These are phyloP conservation scores for Malassezia yamatoensis DNA, from an alignment of 1,284 basidiomycete species.

Conservation along the genomic window DNA sequence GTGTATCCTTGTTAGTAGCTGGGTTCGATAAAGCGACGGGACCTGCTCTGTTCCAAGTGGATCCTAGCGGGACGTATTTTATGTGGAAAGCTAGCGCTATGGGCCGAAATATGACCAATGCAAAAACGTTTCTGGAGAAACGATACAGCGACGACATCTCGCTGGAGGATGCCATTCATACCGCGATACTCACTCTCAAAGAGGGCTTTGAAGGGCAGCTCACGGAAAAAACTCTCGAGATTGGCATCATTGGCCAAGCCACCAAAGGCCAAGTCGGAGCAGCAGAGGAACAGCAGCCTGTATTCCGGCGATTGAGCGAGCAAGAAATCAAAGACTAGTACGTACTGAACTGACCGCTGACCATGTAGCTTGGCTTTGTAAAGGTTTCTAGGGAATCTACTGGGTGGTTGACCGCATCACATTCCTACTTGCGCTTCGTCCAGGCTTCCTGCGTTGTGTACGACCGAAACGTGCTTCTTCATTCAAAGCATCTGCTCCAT, in stretches of 20 bases:
- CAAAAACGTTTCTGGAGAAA: slow-evolving; percentile 97
- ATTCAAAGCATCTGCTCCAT: slow-evolving; percentile 66
- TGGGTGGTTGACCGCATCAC: slow-evolving; percentile 18
- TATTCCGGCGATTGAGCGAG: slow-evolving; percentile 39
- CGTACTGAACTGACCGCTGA: slow-evolving; percentile 1
- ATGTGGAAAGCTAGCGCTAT: slow-evolving; percentile 99
- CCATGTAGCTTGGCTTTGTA: background rate
- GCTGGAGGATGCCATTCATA: slow-evolving; percentile 96
- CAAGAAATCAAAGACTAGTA: slow-evolving; percentile 40
- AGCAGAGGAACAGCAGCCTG: slow-evolving; percentile 24
- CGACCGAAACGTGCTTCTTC: slow-evolving; percentile 57
- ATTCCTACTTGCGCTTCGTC: slow-evolving; percentile 42
- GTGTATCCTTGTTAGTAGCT: slow-evolving; percentile 88
- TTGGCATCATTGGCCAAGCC: slow-evolving; percentile 66
- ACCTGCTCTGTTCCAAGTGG: slow-evolving; percentile 90
- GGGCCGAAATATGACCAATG: slow-evolving; percentile 99
- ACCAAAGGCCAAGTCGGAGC: slow-evolving; percentile 23
- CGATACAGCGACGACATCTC: slow-evolving; percentile 98
- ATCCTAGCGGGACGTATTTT: slow-evolving; percentile 85
- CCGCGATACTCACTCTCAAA: slow-evolving; percentile 92
- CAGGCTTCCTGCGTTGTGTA: slow-evolving; percentile 29
- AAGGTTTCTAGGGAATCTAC: background rate
- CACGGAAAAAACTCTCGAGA: slow-evolving; percentile 99
- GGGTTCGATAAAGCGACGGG: slow-evolving; percentile 88
- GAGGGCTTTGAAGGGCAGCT: slow-evolving; percentile 99